A percentile compares a stretch with the other conserved stretches of the same genome.
phyloP scores from a whole-genome alignment of 148 eudicot genomes.

The Fagopyrum homotropicum region DNA sequence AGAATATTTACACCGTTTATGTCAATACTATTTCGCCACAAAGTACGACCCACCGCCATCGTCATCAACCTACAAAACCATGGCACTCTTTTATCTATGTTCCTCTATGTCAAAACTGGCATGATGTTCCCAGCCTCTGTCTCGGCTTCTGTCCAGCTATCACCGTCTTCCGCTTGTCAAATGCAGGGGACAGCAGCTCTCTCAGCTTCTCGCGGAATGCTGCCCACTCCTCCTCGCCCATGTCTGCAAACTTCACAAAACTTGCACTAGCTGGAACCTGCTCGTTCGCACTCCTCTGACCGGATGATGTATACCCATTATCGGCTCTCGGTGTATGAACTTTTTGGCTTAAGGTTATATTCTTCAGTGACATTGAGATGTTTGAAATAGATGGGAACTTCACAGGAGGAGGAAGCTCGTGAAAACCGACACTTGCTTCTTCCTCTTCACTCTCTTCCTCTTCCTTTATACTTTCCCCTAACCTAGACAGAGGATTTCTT shows the following conservation, averaged over 20 bases:
- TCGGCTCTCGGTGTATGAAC: neutral
- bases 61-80: neutral
- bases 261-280: slow-evolving; percentile 25
- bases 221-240: slow-evolving; percentile 35
- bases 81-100: neutral
- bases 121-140: slow-evolving; percentile 41
- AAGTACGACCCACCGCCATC: neutral
- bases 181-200: slow-evolving; percentile 28
- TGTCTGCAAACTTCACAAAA: slow-evolving; percentile 35
- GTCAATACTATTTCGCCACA: neutral
- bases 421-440: neutral
- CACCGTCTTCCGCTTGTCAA: slow-evolving; percentile 19
- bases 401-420: neutral
- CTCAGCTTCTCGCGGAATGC: slow-evolving; percentile 31
- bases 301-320: slow-evolving; percentile 13
- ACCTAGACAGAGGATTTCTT: slow-evolving; percentile 19
- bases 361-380: slow-evolving; percentile 19
- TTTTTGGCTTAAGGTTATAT: neutral
- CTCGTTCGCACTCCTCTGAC: slow-evolving; percentile 23
- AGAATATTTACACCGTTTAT: slow-evolving; percentile 14
- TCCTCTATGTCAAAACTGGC: slow-evolving; percentile 27
- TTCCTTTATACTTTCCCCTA: slow-evolving; percentile 18
- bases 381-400: slow-evolving; percentile 10
- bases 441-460: slow-evolving; percentile 14
- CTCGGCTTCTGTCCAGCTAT: slow-evolving; percentile 21